phyloP scores from a whole-genome alignment of 495 filamentous ascomycete species.

The Podospora fimiseda region DNA sequence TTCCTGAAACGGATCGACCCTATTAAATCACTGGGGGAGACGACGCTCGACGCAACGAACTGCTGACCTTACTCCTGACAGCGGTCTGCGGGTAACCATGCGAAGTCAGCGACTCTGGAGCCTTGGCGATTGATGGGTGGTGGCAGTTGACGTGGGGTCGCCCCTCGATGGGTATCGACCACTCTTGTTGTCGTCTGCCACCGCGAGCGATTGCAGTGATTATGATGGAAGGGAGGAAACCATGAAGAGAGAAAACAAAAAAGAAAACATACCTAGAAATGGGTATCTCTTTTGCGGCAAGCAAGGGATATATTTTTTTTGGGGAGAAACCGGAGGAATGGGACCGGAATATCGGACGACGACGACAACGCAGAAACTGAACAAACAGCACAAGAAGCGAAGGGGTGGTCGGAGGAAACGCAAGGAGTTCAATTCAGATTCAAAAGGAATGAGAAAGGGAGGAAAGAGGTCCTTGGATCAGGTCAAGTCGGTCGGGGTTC shows the following conservation, averaged over 20 bases:
- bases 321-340: conserved; percentile 14
- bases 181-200: too few relatives aligned
- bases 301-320: conserved; percentile 20
- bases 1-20: neutral
- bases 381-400: conserved; percentile 22
- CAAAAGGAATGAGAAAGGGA: conserved; percentile 11
- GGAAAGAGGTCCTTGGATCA: conserved; percentile 4
- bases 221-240: too few relatives aligned
- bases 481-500: neutral
- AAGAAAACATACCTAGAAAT: conserved; percentile 5
- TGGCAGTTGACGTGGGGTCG: neutral
- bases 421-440: conserved; percentile 7
- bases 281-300: conserved; percentile 3
- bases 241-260: too few relatives aligned
- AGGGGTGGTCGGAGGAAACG: conserved; percentile 6
- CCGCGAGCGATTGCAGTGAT: too few relatives aligned
- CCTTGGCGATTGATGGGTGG: neutral
- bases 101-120: conserved; percentile 2
- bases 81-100: neutral
- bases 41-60: neutral
- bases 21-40: neutral
- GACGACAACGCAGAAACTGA: conserved; percentile 9
- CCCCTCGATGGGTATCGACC: neutral
- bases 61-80: conserved; percentile 2
- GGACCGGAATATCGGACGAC: neutral